Conservation (phyloP, 2,329 filamentous ascomycete genomes). For the Cladosporium sp. region DNA sequence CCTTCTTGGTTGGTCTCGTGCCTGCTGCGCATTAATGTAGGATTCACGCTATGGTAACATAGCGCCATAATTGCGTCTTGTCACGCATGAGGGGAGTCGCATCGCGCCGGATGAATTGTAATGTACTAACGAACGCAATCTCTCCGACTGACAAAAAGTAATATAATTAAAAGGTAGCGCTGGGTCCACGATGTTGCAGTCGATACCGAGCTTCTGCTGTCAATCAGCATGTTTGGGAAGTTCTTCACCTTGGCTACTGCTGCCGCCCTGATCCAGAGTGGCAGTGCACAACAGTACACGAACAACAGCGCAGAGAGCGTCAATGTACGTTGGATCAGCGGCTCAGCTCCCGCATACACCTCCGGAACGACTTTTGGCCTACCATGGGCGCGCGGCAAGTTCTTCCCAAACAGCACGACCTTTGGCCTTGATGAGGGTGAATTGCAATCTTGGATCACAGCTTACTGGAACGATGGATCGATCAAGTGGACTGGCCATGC, state of each 20-base stretch:
- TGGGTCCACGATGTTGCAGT: not conserved
- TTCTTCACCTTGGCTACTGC: not conserved
- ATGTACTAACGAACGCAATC: not conserved
- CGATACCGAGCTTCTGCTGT: not conserved
- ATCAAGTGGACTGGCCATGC: conserved; percentile 64
- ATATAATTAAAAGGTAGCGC: not conserved
- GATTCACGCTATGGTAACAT: conserved; percentile 2
- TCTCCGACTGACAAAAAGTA: not conserved
- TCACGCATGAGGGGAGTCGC: conserved; percentile 15
- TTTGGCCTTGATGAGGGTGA: conserved; percentile 29
- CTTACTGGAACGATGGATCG: conserved; percentile 61
- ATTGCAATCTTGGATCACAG: conserved; percentile 58
- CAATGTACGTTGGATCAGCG: conserved; percentile 17
- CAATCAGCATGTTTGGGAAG: not conserved
- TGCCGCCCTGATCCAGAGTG: not conserved
- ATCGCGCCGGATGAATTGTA: conserved; percentile 9
- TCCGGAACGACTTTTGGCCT: conserved; percentile 43
- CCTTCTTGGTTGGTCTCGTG: conserved; percentile 10
- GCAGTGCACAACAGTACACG: not conserved
- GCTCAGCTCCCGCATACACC: conserved; percentile 23
- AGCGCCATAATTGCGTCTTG: conserved; percentile 18
- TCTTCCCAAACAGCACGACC: conserved; percentile 39
- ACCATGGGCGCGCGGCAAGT: conserved; percentile 41
- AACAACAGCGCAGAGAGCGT: not conserved
- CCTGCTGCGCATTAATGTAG: conserved; percentile 1